A percentile compares a stretch with the other conserved stretches of the same genome.
phyloP scores from a whole-genome alignment of 192 early-diverging fungal genomes.

The Rhizophagus clarus region DNA sequence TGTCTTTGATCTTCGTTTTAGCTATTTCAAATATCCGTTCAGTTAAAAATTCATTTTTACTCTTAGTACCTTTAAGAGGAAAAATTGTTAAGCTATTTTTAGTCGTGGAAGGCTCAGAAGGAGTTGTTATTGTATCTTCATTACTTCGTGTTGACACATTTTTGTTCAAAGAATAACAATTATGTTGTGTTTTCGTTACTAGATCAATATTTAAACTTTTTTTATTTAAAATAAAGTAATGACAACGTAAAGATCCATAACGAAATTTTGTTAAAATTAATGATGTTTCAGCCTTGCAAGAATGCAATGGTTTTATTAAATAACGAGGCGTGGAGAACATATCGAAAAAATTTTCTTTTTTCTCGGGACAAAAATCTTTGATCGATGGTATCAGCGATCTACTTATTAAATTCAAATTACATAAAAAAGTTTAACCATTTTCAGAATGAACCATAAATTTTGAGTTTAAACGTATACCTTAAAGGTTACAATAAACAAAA shows the following conservation, averaged over 20 bases:
- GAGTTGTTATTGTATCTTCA: background rate
- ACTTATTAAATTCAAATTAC: background rate
- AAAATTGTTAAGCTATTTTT: background rate
- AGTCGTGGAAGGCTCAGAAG: background rate
- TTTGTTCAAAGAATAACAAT: background rate
- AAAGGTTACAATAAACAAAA: background rate
- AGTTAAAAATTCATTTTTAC: background rate
- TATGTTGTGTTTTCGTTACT: background rate
- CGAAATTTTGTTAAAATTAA: background rate
- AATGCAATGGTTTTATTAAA: background rate
- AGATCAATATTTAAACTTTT: background rate
- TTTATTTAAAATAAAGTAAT: background rate
- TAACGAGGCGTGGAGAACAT: background rate
- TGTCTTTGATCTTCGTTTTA: constrained; percentile 5
- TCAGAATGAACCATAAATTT: background rate
- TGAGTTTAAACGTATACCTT: background rate
- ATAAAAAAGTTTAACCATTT: background rate
- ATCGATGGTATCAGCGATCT: background rate
- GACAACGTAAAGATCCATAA: background rate
- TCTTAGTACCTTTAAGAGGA: background rate
- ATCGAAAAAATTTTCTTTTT: too few relatives aligned
- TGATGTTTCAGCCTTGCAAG: background rate
- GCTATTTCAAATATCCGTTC: background rate
- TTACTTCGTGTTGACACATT: background rate
- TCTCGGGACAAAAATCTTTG: too few relatives aligned